Base-by-base conservation (phyloP, 768 basidiomycete genomes). In the Tricholomella constricta region DNA sequence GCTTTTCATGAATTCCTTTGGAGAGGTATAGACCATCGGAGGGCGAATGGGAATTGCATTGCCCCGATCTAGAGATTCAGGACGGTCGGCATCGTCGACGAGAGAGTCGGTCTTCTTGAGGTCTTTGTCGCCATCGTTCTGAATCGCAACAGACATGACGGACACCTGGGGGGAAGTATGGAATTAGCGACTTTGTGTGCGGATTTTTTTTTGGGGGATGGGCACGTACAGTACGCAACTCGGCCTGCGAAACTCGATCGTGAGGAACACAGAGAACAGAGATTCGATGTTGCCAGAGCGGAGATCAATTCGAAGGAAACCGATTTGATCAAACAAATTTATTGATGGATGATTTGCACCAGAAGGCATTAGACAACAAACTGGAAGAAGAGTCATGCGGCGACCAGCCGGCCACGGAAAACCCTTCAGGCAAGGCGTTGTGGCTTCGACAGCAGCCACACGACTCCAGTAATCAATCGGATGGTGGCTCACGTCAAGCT, bases 1-100 rank as follows among this genome's bases (percentile, higher is more conserved):
- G 58, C 86, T 91, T 31, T 26, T 46, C 9, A 62, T 55, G 61
- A 91, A 88, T 6, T 80, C 81, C 6, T 44, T 38, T 4, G 72
- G 61, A n/a, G 89, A 89, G 10, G 78, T 78, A 62, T 83, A 92
- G 31, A 79, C 77, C 59, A 93, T 84, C 15, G 81, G 77, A 3
- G 91, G 90, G 2, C 88, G 73, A 55, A 27, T 49, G 31, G 60
- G 53, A 12, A 56, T 10, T 8, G 27, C 50, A 40, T 48, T 14
- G 17, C 17, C 48, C 23, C 45, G 38, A 49, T 55, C 48, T 31
- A 38, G 29, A 31, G 53, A 51, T 46, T 55, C 58, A 12, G 51
- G 45, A 22, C 38, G 36, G 41, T 51, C 45, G 26, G 34, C 38
- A 38, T 61, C 57, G n/a, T n/a, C n/a, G 22, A 42, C 40, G 34